Conservation (phyloP, 2,329 filamentous ascomycete species). For the Cadophora sp. region DNA sequence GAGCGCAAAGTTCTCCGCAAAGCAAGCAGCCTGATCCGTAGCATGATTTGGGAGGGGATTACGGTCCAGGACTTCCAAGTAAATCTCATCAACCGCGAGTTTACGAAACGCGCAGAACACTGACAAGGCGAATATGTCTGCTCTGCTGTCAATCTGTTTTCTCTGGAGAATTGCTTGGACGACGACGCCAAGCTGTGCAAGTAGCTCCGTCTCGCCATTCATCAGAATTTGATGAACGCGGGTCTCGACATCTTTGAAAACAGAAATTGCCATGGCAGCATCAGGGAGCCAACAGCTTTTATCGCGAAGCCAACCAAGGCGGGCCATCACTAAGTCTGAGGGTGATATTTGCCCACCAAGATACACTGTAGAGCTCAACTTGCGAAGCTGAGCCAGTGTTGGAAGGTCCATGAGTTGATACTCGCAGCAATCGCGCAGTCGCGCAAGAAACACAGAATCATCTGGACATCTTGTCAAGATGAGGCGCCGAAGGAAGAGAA, state of each 20-base stretch:
- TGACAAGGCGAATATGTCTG: conserved; percentile 62
- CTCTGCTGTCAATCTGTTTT: conserved; percentile 50
- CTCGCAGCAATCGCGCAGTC: conserved; percentile 7
- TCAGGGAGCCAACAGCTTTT: conserved; percentile 48
- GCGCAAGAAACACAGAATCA: neutral
- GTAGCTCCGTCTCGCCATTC: conserved; percentile 15
- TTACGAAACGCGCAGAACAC: conserved; percentile 63
- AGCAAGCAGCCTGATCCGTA: conserved; percentile 67
- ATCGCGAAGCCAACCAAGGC: conserved; percentile 51
- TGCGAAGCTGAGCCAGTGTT: conserved; percentile 47
- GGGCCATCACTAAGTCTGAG: conserved; percentile 46
- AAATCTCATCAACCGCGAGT: conserved; percentile 65
- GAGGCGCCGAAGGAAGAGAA: conserved; percentile 14
- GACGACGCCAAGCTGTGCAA: conserved; percentile 16
- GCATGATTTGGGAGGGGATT: conserved; percentile 66
- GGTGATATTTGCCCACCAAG: conserved; percentile 48
- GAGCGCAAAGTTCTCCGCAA: conserved; percentile 67
- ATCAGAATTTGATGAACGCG: conserved; percentile 33
- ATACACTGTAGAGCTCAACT: conserved; percentile 48
- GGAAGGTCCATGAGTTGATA: conserved; percentile 18
- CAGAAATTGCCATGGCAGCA: conserved; percentile 41
- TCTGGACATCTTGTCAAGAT: neutral
- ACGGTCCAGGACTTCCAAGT: conserved; percentile 66
- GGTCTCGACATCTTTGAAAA: conserved; percentile 48
- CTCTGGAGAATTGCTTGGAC: conserved; percentile 2